Percentiles rank a stretch among this genome's conserved stretches.
Conservation (phyloP, 768 basidiomycete genomes). For the Suillus paluster region DNA sequence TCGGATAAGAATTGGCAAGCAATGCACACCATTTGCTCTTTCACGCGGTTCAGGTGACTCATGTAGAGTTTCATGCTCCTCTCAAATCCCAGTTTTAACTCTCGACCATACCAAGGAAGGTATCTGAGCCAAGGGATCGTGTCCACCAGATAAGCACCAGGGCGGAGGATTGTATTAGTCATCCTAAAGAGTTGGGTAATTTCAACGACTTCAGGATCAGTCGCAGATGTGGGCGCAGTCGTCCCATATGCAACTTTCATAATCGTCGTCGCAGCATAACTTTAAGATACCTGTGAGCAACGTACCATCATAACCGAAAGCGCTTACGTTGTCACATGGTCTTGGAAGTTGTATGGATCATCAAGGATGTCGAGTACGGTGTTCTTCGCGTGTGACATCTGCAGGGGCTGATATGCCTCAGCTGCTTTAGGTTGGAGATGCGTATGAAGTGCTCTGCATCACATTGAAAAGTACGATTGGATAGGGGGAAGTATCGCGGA, state of each 20-base stretch:
- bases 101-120: conserved; percentile 58
- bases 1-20: neutral
- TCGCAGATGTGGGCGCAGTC: conserved; percentile 8
- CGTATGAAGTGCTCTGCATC: too few species aligned
- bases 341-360: neutral
- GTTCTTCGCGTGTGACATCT: conserved; percentile 1
- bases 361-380: conserved; percentile 7
- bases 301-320: conserved; percentile 16
- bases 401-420: too few species aligned
- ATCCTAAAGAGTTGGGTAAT: conserved; percentile 24
- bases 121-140: conserved; percentile 36
- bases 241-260: conserved; percentile 15
- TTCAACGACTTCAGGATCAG: conserved; percentile 15
- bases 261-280: conserved; percentile 14
- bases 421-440: conserved; percentile 6
- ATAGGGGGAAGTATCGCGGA: too few species aligned
- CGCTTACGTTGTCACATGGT: conserved; percentile 34
- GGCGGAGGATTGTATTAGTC: conserved; percentile 26
- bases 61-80: conserved; percentile 54
- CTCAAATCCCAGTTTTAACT: conserved; percentile 52
- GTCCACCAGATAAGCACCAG: conserved; percentile 34
- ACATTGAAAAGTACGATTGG: too few species aligned
- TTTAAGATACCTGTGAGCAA: neutral
- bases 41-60: conserved; percentile 46
- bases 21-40: conserved; percentile 41